Percentiles rank a stretch among this genome's conserved stretches.
These are phyloP conservation scores for Botrytis cinerea DNA, from an alignment of 2,329 filamentous ascomycete genomes.

Conservation along the genomic window DNA sequence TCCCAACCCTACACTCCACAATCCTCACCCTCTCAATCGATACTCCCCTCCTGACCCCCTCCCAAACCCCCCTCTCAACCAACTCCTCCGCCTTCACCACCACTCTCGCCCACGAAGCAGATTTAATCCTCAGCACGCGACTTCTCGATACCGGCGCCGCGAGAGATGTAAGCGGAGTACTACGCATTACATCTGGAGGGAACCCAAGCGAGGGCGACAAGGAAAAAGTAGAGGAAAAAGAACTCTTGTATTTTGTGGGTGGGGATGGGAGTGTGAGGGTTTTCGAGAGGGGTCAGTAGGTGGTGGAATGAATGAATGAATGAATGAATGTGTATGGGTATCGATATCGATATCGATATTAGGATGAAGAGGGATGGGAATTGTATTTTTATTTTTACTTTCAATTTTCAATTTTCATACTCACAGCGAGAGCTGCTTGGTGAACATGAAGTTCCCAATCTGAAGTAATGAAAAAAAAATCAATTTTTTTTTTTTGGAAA, in stretches of 20 bases:
- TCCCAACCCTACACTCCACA: constrained; percentile 52
- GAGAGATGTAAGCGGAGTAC: constrained; percentile 84
- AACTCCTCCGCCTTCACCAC: constrained; percentile 72
- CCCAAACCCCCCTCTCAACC: constrained; percentile 62
- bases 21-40: constrained; percentile 73
- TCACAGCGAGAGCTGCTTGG: background rate
- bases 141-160: constrained; percentile 86
- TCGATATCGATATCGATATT: background rate
- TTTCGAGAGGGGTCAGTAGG: constrained; percentile 73
- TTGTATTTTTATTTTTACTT: background rate
- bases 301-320: too few relatives aligned
- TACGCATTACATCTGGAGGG: constrained; percentile 69
- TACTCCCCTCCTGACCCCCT: constrained; percentile 62
- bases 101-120: constrained; percentile 72
- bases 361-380: background rate
- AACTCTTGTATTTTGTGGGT: constrained; percentile 79
- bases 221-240: constrained; percentile 54
- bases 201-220: constrained; percentile 29
- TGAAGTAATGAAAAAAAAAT: too few relatives aligned
- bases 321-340: constrained; percentile 32
- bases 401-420: background rate
- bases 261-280: constrained; percentile 79
- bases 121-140: constrained; percentile 70
- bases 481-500: too few relatives aligned
- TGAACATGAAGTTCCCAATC: background rate